A percentile compares a stretch with the other conserved stretches of the same genome.
phyloP scores from a whole-genome alignment of 2,329 filamentous ascomycete species.

The Cryphonectria japonica region DNA sequence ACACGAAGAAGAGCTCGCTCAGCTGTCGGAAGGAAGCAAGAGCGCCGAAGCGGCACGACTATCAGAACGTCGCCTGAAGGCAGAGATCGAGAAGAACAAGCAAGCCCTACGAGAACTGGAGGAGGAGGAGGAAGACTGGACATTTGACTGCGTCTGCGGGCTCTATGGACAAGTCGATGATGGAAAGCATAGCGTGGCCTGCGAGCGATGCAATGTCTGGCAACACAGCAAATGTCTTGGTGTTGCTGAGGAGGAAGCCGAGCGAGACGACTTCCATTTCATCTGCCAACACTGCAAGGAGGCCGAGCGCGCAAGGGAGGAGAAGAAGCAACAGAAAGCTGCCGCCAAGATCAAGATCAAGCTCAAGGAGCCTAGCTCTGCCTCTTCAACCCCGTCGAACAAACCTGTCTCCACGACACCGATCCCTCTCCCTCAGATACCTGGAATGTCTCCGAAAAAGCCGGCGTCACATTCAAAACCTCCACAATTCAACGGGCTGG shows the following conservation, averaged over 20 bases:
- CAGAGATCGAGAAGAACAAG: slow-evolving; percentile 79
- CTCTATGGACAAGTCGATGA: slow-evolving; percentile 92
- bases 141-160: slow-evolving; percentile 93
- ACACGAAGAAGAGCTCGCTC: slow-evolving; percentile 81
- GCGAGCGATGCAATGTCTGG: slow-evolving; percentile 93
- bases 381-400: slow-evolving; percentile 33
- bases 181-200: slow-evolving; percentile 90
- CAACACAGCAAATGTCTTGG: slow-evolving; percentile 93
- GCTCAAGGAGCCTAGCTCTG: slow-evolving; percentile 41
- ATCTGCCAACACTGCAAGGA: slow-evolving; percentile 78
- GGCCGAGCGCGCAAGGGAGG: slow-evolving; percentile 55
- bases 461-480: slow-evolving; percentile 11
- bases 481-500: slow-evolving; percentile 24
- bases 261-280: slow-evolving; percentile 85
- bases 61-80: slow-evolving; percentile 80
- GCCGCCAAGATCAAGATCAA: slow-evolving; percentile 58
- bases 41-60: slow-evolving; percentile 62
- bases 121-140: slow-evolving; percentile 78
- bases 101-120: slow-evolving; percentile 74
- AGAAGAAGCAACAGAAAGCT: slow-evolving; percentile 63
- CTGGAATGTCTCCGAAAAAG: slow-evolving; percentile 25
- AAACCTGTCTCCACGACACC: slow-evolving; percentile 33
- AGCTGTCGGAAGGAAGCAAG: slow-evolving; percentile 76
- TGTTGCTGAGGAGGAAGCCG: slow-evolving; percentile 77
- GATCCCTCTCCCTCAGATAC: slow-evolving; percentile 27